Base-by-base conservation (phyloP, 139 green algal genomes). In the Asterochloris erici region DNA sequence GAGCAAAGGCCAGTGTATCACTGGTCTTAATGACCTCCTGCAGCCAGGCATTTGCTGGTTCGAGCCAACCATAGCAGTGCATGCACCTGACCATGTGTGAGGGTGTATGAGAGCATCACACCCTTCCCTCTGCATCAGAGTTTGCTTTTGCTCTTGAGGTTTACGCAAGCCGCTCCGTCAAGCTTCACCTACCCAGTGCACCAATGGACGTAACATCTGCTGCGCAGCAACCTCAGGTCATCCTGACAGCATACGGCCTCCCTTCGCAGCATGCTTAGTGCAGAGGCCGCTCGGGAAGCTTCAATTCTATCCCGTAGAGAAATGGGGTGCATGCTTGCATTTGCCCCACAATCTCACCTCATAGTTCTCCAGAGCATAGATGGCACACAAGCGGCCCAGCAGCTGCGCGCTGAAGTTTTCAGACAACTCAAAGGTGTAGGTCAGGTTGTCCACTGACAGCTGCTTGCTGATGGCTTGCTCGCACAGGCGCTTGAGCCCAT, bases 401-500 rank as follows among this genome's bases (percentile, higher is more conserved):
- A 95, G 88, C 16, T 90, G 90, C 29, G 95, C 95, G 29, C 90
- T 89, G 85, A 91, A 98, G 69, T 88, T 87, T 89, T 99, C 96
- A 12, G 93, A 91, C 62, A 97, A 88, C 64, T 95, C 91, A 81
- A 94, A 97, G 1, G 92, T 91, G 26, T 88, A 83, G 13, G 75
- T 74, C n/a, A 98, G 87, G 82, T 93, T 97, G 38, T 98, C 94
- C 12, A 93, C 82, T 13, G 87, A 86, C 63, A 98, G 90, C 38
- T 84, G 78, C 77, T 93, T 79, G 24, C 91, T 87, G 26, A 99
- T 95, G 74, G 90, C 86, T 47, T 90, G 86, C 86, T 99, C 96
- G 84, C 96, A 99, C 66, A 97, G 92, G 76, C 90, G 86, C 89
- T 99, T 99, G 13, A 99, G 90, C 6, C 88, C 90, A 63, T 98